Evolutionary conservation across 495 filamentous ascomycete genomes (phyloP).

Genomic region (Tuber indicum): DNA sequence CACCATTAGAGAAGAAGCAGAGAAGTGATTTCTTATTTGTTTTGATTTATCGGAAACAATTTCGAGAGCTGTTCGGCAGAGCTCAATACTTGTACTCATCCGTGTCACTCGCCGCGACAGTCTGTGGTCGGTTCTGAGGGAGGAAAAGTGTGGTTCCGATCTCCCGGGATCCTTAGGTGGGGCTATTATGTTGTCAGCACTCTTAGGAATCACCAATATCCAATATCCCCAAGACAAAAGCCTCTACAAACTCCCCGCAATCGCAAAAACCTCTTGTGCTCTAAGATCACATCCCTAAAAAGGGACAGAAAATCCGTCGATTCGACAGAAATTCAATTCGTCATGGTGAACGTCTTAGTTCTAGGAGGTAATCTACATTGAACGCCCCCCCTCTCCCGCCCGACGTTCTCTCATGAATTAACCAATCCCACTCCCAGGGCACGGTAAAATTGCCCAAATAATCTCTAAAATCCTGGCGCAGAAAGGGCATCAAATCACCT

Average conservation of each 20-base stretch:
- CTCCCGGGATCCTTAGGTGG: neutral
- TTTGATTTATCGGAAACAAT: neutral
- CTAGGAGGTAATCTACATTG: neutral
- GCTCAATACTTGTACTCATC: neutral
- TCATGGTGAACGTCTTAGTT: neutral
- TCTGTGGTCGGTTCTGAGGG: neutral
- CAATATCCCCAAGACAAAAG: neutral
- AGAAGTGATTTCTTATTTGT: neutral
- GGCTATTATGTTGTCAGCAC: neutral
- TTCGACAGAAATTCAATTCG: neutral
- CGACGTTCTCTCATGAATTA: neutral
- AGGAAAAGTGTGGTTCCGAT: neutral
- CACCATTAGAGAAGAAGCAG: neutral
- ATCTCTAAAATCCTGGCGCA: constrained; percentile 69
- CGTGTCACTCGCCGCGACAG: neutral
- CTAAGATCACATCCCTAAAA: neutral
- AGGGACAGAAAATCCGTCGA: neutral
- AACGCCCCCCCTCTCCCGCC: neutral
- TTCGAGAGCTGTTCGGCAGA: neutral
- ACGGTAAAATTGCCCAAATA: constrained; percentile 71
- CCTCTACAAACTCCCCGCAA: neutral
- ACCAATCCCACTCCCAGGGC: constrained; percentile 33
- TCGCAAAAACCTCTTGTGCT: neutral
- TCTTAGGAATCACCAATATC: neutral
- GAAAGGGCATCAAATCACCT: constrained; percentile 67